phyloP scores from a whole-genome alignment of 805 yeast species.

The Candida patagonica region DNA sequence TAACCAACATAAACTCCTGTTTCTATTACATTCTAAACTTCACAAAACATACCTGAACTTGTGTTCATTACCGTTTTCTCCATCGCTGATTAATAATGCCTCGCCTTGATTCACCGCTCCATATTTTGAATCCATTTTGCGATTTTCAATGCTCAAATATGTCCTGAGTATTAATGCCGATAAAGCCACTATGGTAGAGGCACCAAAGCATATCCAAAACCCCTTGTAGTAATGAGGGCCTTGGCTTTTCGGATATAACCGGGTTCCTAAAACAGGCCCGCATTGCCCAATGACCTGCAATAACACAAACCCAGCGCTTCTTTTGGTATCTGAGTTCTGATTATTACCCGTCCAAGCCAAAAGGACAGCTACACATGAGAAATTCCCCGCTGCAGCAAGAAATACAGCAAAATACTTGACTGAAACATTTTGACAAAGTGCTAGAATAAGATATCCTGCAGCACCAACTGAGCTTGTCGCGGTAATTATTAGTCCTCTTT shows the following conservation, averaged over 20 bases:
- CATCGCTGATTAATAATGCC: not conserved
- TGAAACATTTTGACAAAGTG: conserved; percentile 16
- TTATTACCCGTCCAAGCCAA: conserved; percentile 24
- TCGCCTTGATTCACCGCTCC: conserved; percentile 10
- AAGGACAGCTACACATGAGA: conserved; percentile 22
- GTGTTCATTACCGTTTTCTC: not conserved
- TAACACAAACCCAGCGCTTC: conserved; percentile 24
- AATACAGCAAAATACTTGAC: conserved; percentile 24
- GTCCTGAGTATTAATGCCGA: conserved; percentile 12
- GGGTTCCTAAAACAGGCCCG: conserved; percentile 26
- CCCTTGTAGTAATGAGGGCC: conserved; percentile 21
- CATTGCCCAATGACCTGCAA: conserved; percentile 26
- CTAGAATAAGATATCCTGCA: conserved; percentile 20
- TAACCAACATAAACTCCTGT: too few relatives aligned
- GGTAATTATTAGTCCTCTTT: conserved; percentile 19
- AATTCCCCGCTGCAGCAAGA: conserved; percentile 21
- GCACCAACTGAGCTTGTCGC: conserved; percentile 11
- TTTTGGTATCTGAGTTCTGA: conserved; percentile 23
- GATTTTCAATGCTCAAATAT: conserved; percentile 11
- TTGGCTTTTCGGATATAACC: conserved; percentile 20
- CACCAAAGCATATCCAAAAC: conserved; percentile 19
- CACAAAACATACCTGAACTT: conserved; percentile 3
- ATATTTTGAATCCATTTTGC: conserved; percentile 14
- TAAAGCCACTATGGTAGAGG: conserved; percentile 10
- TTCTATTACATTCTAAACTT: too few relatives aligned